Percentiles rank a stretch among this genome's conserved stretches.
Conservation (phyloP, 1,284 basidiomycete species). For the Athelia psychrophila region DNA sequence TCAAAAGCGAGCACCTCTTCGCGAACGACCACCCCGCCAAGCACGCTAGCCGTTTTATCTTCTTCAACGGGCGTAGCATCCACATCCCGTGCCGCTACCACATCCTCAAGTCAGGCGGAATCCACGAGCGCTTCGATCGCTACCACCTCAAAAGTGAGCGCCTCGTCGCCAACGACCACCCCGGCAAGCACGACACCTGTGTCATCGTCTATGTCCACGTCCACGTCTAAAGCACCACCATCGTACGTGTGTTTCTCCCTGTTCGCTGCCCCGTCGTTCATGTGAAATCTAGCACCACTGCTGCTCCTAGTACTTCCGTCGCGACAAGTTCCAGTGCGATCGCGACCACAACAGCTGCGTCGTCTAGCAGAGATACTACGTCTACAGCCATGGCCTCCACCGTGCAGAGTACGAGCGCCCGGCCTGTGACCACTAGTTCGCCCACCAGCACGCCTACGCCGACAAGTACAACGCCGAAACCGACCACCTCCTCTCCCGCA, state of each 20-base stretch:
- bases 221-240: constrained; percentile 10
- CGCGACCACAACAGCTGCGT: background rate
- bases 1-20: constrained; percentile 11
- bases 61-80: no score
- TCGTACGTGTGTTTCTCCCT: constrained; percentile 6
- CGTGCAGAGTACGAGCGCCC: constrained; percentile 1
- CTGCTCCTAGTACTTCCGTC: constrained; percentile 7
- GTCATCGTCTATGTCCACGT: constrained; percentile 6
- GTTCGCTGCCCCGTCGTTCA: background rate
- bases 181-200: background rate
- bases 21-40: background rate
- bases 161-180: constrained; percentile 6
- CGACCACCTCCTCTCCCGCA: constrained; percentile 16
- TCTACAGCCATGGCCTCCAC: constrained; percentile 14
- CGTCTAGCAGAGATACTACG: background rate
- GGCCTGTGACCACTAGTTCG: constrained; percentile 12
- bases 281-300: constrained; percentile 3
- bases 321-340: constrained; percentile 13
- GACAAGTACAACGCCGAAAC: constrained; percentile 7
- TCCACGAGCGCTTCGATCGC: constrained; percentile 9
- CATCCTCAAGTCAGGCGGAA: no score
- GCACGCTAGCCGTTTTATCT: constrained; percentile 4
- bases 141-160: constrained; percentile 9
- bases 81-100: no score
- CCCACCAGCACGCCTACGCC: constrained; percentile 11